phyloP scores from a whole-genome alignment of 495 filamentous ascomycete genomes.

The Aspergillus hancockii region DNA sequence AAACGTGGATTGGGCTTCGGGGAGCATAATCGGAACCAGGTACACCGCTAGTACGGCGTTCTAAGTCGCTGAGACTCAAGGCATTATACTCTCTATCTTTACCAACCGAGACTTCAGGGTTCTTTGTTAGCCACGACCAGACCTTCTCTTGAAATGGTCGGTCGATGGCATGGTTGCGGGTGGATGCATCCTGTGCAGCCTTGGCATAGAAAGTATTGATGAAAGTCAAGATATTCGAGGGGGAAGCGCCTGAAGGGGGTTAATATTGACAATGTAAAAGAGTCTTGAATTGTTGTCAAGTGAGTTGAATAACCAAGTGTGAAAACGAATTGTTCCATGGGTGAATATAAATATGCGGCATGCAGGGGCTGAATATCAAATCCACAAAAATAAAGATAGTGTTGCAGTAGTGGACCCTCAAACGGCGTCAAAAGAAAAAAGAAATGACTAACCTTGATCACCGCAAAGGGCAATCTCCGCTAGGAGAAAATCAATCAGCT shows the following conservation, averaged over 20 bases:
- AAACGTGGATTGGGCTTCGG: slow-evolving; percentile 43
- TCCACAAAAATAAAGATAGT: neutral
- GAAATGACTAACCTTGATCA: slow-evolving; percentile 62
- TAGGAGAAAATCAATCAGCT: slow-evolving; percentile 69
- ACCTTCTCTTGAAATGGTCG: slow-evolving; percentile 52
- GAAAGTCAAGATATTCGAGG: slow-evolving; percentile 39
- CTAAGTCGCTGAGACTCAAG: slow-evolving; percentile 49
- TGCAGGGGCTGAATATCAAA: slow-evolving; percentile 9
- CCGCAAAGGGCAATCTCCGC: slow-evolving; percentile 71
- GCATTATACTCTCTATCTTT: slow-evolving; percentile 41
- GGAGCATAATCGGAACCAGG: neutral
- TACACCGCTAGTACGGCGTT: slow-evolving; percentile 23
- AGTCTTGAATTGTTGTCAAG: neutral
- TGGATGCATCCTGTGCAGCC: slow-evolving; percentile 20
- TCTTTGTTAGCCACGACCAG: slow-evolving; percentile 56
- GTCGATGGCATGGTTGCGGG: slow-evolving; percentile 41
- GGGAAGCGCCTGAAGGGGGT: slow-evolving; percentile 39
- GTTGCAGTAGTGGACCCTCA: neutral
- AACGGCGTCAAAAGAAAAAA: slow-evolving; percentile 7
- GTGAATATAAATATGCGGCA: slow-evolving; percentile 8
- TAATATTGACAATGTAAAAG: neutral
- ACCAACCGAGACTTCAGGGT: slow-evolving; percentile 55
- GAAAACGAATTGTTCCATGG: slow-evolving; percentile 2
- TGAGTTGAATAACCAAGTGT: neutral
- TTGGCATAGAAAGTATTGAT: slow-evolving; percentile 42